Base-by-base conservation (phyloP, 2,329 filamentous ascomycete genomes). In the Orbilia ellipsospora region DNA sequence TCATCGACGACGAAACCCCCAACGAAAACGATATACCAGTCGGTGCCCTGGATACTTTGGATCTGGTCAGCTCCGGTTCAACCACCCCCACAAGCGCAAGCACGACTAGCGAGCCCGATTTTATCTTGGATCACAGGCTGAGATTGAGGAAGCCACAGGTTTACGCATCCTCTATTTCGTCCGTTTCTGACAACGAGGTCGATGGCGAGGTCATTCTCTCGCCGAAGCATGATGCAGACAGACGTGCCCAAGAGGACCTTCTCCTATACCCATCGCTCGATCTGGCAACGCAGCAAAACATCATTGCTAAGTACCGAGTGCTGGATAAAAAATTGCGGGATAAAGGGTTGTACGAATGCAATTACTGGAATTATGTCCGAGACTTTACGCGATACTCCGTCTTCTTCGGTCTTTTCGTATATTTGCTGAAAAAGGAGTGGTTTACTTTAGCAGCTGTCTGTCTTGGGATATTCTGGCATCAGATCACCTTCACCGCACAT, bases 401-500 rank as follows among this genome's bases (percentile, higher is more conserved):
- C 15, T 87, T 97, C 28, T 89, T 91, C 62, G 80, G 82, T 13
- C 82, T 89, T 60, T 89, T 89, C 77, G 82, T 93, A 42, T 81
- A 87, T 3, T 89, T 88, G 79, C 83, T 95, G 16, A 86, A 82
- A 15, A 84, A 84, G 80, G 86, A 86, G 40, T 92, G 90, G 88
- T 94, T 92, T 80, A 85, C 83, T 55, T 83, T 87, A 1, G 92
- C 92, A 69, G 93, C 88, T 0, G 81, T 92, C 57, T 93, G 90
- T 79, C 85, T 98, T 2, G 95, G 94, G 18, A 86, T 88, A 77
- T 87, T 96, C 80, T 98, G 95, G 94, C 95, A 98, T 81, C 95
- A 98, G 81, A 86, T 98, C 28, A 91, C 94, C 61, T 99, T 99
- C 81, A 90, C 90, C 0, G 95, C 92, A 74, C 95, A 99, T 82